phyloP scores from a whole-genome alignment of 208 protist species.

The Leishmania turanica region DNA sequence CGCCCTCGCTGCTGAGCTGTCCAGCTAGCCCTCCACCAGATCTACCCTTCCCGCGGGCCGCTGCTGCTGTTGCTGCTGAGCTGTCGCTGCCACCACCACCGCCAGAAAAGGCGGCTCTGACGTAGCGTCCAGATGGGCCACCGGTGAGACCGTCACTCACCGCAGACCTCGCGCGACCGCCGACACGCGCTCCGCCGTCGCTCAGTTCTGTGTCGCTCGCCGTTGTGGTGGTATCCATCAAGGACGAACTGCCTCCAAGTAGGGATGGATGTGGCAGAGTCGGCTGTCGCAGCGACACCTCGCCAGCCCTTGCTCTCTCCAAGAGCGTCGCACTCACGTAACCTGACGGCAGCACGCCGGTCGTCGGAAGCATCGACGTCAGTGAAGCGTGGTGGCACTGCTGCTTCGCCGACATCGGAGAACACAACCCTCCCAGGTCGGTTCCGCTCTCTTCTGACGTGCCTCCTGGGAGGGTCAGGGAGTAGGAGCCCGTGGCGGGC shows the following conservation, averaged over 20 bases:
- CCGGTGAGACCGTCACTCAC: slow-evolving; percentile 7
- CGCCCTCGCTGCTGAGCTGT: background rate
- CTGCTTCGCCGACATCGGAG: background rate
- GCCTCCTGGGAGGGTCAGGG: background rate
- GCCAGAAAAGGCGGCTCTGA: background rate
- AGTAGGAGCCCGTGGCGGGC: slow-evolving; percentile 14
- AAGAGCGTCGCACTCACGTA: slow-evolving; percentile 32
- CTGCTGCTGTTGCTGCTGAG: background rate
- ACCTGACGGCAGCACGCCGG: slow-evolving; percentile 25
- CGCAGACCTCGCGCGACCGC: background rate
- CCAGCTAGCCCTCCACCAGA: background rate
- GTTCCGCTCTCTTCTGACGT: slow-evolving; percentile 59
- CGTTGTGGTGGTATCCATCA: background rate
- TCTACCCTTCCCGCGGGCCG: background rate
- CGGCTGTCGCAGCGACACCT: slow-evolving; percentile 13
- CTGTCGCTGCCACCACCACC: slow-evolving; percentile 3
- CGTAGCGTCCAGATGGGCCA: background rate
- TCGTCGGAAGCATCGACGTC: slow-evolving; percentile 10
- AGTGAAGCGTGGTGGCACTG: background rate
- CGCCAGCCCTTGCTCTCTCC: slow-evolving; percentile 20
- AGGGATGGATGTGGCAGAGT: slow-evolving; percentile 11
- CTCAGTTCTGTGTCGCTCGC: slow-evolving; percentile 28
- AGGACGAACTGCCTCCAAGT: background rate
- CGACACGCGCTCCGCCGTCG: background rate
- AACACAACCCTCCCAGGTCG: slow-evolving; percentile 18